Percentiles rank a stretch among this genome's conserved stretches.
Conservation (phyloP, 768 basidiomycete genomes). For the Xerocomellus intermedius region DNA sequence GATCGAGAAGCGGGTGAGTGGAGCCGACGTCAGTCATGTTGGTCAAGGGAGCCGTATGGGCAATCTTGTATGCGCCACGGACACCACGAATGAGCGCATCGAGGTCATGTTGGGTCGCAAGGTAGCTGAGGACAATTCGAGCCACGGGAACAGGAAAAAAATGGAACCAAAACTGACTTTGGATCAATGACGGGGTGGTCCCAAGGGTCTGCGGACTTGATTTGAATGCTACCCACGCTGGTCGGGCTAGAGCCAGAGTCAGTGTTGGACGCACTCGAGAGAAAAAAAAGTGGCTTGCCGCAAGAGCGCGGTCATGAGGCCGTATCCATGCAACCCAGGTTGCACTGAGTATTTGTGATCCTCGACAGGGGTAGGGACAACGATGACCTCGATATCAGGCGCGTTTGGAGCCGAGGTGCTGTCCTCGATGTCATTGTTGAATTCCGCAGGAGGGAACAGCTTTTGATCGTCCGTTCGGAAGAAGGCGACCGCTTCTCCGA, state of each 20-base stretch:
- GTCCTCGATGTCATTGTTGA: slow-evolving; percentile 27
- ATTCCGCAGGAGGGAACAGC: slow-evolving; percentile 32
- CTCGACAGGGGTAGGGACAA: slow-evolving; percentile 4
- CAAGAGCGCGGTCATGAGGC: slow-evolving; percentile 19
- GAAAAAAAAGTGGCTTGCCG: slow-evolving; percentile 17
- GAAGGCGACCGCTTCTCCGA: slow-evolving; percentile 32
- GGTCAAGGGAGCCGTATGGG: slow-evolving; percentile 38
- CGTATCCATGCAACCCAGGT: slow-evolving; percentile 16
- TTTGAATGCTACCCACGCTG: slow-evolving; percentile 39
- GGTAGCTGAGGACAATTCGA: slow-evolving; percentile 35
- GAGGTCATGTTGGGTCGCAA: slow-evolving; percentile 41
- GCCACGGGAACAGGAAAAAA: not conserved
- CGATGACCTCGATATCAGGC: slow-evolving; percentile 31
- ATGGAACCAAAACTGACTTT: slow-evolving; percentile 27
- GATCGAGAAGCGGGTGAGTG: slow-evolving; percentile 35
- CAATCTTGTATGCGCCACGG: slow-evolving; percentile 37
- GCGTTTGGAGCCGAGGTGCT: slow-evolving; percentile 29
- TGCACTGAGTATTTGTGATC: not conserved
- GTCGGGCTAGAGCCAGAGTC: slow-evolving; percentile 36
- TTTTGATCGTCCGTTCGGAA: slow-evolving; percentile 32
- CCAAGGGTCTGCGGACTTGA: slow-evolving; percentile 42
- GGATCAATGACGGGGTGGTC: slow-evolving; percentile 46
- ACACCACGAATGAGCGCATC: slow-evolving; percentile 41
- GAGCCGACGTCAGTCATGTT: slow-evolving; percentile 34
- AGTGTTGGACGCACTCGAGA: not conserved